Evolutionary conservation across 129 eudicot species (phyloP).

Genomic region (Heracleum sosnowskyi): DNA sequence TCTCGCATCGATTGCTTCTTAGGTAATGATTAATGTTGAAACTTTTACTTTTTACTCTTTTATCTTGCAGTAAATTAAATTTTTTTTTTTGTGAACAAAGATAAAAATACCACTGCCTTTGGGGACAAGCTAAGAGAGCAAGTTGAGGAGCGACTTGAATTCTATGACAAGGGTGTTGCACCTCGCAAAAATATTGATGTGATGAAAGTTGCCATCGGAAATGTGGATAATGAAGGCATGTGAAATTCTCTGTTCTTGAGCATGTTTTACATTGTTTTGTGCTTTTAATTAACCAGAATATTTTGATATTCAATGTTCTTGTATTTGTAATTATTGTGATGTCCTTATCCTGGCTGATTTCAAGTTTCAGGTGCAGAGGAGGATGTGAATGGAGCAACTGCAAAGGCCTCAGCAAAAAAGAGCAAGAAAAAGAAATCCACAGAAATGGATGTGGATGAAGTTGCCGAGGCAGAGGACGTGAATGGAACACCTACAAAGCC

Average conservation of each 20-base stretch:
- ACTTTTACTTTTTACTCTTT: not conserved
- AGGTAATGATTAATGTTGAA: slow-evolving; percentile 25
- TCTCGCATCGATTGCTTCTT: slow-evolving; percentile 90
- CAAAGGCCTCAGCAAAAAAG: slow-evolving; percentile 43
- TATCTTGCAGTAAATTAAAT: not conserved
- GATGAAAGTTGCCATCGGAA: slow-evolving; percentile 79
- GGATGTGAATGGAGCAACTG: slow-evolving; percentile 39
- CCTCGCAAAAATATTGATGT: slow-evolving; percentile 94
- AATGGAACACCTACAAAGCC: slow-evolving; percentile 32
- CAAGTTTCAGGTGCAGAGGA: slow-evolving; percentile 31
- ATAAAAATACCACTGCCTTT: slow-evolving; percentile 56
- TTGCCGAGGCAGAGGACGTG: slow-evolving; percentile 41
- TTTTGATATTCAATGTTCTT: not conserved
- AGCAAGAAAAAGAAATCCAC: slow-evolving; percentile 34
- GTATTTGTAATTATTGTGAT: not conserved
- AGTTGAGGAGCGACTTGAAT: slow-evolving; percentile 22
- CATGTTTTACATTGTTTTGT: not conserved
- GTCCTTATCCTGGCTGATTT: not conserved
- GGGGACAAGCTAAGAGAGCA: slow-evolving; percentile 92
- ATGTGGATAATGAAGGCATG: slow-evolving; percentile 50
- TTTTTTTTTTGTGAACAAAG: slow-evolving; percentile 27
- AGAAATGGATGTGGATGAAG: slow-evolving; percentile 50
- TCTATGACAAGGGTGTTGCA: slow-evolving; percentile 64
- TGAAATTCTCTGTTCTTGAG: not conserved
- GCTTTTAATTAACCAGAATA: not conserved